phyloP scores from a whole-genome alignment of 2,329 filamentous ascomycete genomes.

The Pseudogymnoascus sp. region DNA sequence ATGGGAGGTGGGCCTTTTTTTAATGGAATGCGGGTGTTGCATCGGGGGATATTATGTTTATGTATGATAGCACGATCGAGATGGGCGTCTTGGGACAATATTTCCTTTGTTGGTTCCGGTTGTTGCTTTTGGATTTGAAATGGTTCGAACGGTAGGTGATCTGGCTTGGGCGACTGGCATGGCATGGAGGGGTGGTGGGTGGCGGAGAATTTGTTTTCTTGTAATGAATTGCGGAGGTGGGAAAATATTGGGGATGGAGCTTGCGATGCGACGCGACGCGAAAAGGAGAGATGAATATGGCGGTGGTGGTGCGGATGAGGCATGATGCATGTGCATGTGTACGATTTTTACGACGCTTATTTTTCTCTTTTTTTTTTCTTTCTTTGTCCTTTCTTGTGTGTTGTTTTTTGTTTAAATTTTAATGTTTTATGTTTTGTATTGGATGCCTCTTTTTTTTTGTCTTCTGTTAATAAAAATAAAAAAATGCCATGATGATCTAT shows the following conservation, averaged over 20 bases:
- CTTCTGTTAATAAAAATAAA: slow-evolving; percentile 1
- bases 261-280: background rate
- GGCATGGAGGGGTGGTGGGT: background rate
- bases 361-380: background rate
- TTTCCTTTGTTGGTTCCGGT: background rate
- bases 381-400: slow-evolving; percentile 1
- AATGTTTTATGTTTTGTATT: slow-evolving; percentile 9
- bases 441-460: background rate
- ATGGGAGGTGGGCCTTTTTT: background rate
- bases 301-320: background rate
- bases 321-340: slow-evolving; percentile 3
- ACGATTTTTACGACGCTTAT: background rate
- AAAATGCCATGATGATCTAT: background rate
- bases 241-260: background rate
- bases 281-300: background rate
- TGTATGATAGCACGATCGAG: slow-evolving; percentile 6
- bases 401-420: slow-evolving; percentile 6
- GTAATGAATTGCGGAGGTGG: background rate
- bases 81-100: background rate
- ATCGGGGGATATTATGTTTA: background rate
- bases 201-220: background rate
- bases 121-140: background rate
- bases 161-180: background rate
- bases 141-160: background rate
- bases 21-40: background rate